Conservation (phyloP, 257 asterid species). For the Solanum sitiens region DNA sequence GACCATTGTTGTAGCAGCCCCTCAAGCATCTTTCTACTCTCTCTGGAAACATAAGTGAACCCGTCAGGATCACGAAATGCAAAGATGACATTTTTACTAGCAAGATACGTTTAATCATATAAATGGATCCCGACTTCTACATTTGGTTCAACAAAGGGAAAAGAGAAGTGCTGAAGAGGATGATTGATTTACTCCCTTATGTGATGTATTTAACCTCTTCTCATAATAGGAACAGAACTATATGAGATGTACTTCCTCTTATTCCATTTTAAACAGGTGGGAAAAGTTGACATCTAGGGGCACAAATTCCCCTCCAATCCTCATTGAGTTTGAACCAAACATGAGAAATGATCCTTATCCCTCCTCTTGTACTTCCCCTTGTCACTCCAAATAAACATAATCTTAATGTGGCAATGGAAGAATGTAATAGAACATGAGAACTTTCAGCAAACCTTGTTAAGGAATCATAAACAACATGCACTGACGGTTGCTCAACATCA, state of each 20-base stretch:
- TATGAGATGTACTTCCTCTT: neutral
- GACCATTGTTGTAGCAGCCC: constrained; percentile 89
- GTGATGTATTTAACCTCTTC: neutral
- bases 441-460: constrained; percentile 52
- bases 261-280: neutral
- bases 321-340: neutral
- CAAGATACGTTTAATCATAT: neutral
- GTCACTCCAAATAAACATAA: neutral
- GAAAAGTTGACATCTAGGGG: neutral
- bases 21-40: constrained; percentile 79
- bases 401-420: neutral
- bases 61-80: neutral
- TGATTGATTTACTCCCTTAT: neutral
- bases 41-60: constrained; percentile 35
- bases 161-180: neutral
- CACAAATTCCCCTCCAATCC: neutral
- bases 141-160: neutral
- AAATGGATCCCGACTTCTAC: neutral
- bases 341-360: neutral
- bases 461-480: constrained; percentile 58
- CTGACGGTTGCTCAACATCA: constrained; percentile 70
- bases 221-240: neutral
- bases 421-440: neutral
- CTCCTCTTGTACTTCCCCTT: neutral
- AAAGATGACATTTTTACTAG: neutral